Evolutionary conservation across 2,329 filamentous ascomycete species (phyloP).

Genomic region (Xylaria sp.): DNA sequence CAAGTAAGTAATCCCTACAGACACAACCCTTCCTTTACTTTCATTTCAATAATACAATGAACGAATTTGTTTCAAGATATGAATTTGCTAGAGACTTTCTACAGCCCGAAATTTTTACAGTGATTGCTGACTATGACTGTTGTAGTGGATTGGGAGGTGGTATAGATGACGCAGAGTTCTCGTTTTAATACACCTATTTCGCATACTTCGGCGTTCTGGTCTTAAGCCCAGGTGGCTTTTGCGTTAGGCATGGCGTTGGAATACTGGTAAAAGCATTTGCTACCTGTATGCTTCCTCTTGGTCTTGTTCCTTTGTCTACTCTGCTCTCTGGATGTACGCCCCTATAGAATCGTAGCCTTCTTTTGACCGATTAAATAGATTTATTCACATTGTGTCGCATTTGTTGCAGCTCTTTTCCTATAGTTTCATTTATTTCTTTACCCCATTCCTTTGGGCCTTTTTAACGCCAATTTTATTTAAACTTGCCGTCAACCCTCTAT

Average conservation of each 20-base stretch:
- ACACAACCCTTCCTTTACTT: background rate
- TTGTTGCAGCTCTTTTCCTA: background rate
- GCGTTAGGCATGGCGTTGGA: constrained; percentile 14
- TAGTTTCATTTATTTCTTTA: background rate
- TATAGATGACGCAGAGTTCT: constrained; percentile 36
- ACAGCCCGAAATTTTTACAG: background rate
- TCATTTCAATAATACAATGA: background rate
- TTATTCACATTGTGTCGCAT: background rate
- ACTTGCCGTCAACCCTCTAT: too few species aligned
- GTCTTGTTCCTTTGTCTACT: constrained; percentile 16
- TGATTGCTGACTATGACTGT: background rate
- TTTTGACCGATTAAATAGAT: background rate
- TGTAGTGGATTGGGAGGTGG: constrained; percentile 64
- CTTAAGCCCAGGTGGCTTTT: constrained; percentile 9
- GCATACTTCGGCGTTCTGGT: constrained; percentile 24
- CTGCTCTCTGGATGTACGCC: constrained; percentile 6
- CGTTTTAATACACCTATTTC: background rate
- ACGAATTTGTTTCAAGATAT: background rate
- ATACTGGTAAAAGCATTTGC: constrained; percentile 14
- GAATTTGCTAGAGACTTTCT: background rate
- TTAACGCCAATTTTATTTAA: background rate
- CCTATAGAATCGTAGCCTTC: constrained; percentile 9
- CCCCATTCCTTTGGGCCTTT: background rate
- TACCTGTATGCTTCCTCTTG: constrained; percentile 16
- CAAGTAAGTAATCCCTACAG: constrained; percentile 48